Evolutionary conservation across 2,329 filamentous ascomycete species (phyloP).

Genomic region (Pochonia chlamydosporia): DNA sequence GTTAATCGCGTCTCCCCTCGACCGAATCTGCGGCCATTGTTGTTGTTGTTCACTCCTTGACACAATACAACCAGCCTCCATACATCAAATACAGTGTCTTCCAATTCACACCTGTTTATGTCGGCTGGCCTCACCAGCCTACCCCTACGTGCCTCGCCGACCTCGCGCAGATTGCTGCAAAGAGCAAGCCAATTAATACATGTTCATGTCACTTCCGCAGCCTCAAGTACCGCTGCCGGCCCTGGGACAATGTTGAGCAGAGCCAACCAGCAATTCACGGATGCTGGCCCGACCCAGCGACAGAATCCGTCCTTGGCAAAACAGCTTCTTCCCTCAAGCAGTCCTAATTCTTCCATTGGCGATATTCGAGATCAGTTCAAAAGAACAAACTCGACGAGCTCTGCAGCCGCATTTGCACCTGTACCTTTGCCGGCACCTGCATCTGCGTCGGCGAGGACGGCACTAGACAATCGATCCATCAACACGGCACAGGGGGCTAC

Average conservation of each 20-base stretch:
- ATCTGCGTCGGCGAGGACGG: conserved; percentile 31
- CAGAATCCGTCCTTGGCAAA: conserved; percentile 36
- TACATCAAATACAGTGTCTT: background rate
- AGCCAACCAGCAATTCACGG: conserved; percentile 8
- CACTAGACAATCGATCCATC: conserved; percentile 21
- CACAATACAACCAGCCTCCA: too few relatives aligned
- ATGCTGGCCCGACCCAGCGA: conserved; percentile 28
- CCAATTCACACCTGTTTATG: conserved; percentile 26
- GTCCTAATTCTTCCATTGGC: conserved; percentile 36
- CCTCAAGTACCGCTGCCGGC: background rate
- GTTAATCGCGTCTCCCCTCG: background rate
- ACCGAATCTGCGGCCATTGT: background rate
- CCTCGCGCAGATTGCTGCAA: conserved; percentile 19
- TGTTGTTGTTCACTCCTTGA: too few relatives aligned
- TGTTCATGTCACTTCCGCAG: conserved; percentile 14
- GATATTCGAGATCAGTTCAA: conserved; percentile 48
- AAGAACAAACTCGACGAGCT: conserved; percentile 32
- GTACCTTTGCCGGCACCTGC: too few relatives aligned
- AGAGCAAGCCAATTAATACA: conserved; percentile 19
- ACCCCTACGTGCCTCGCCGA: conserved; percentile 30
- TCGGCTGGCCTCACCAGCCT: conserved; percentile 25
- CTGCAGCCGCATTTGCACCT: conserved; percentile 23
- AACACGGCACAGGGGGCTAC: conserved; percentile 24
- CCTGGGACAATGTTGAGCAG: conserved; percentile 11
- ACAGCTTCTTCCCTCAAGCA: conserved; percentile 53